phyloP scores from a whole-genome alignment of 2,329 filamentous ascomycete genomes.

The Hypomyces rosellus region DNA sequence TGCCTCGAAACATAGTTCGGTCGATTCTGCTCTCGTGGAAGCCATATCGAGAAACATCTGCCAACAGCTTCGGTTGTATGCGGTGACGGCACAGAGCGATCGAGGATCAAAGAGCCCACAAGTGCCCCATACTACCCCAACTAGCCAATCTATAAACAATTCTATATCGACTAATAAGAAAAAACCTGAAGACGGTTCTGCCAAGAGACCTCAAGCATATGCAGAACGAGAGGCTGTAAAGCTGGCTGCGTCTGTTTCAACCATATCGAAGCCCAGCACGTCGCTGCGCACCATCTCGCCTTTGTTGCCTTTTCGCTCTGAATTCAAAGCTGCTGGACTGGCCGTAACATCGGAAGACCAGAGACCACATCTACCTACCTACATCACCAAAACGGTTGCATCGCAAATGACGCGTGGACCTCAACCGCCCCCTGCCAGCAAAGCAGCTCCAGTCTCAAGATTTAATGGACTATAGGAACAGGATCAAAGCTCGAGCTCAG shows the following conservation, averaged over 20 bases:
- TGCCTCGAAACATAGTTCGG: conserved; percentile 23
- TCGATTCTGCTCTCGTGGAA: conserved; percentile 36
- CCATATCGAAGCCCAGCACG: conserved; percentile 32
- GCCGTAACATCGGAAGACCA: conserved; percentile 47
- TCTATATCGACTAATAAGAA: neutral
- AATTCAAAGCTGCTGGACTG: conserved; percentile 49
- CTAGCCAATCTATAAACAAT: neutral
- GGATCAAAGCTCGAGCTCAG: conserved; percentile 18
- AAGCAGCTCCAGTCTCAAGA: conserved; percentile 16
- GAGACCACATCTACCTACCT: conserved; percentile 27
- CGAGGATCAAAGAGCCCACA: neutral
- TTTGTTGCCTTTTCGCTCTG: conserved; percentile 45
- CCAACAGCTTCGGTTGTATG: conserved; percentile 39
- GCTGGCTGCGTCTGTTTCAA: conserved; percentile 32
- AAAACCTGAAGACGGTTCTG: conserved; percentile 21
- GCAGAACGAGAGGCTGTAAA: conserved; percentile 20
- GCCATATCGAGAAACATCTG: conserved; percentile 39
- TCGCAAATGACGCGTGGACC: conserved; percentile 8
- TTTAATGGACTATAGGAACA: conserved; percentile 24
- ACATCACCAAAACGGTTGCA: conserved; percentile 14
- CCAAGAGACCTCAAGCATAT: conserved; percentile 24
- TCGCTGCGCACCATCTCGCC: conserved; percentile 47
- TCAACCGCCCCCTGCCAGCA: neutral
- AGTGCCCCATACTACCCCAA: neutral
- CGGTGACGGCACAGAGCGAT: conserved; percentile 17